Base-by-base conservation (phyloP, 257 asterid species). In the Thymus quinquecostatus region DNA sequence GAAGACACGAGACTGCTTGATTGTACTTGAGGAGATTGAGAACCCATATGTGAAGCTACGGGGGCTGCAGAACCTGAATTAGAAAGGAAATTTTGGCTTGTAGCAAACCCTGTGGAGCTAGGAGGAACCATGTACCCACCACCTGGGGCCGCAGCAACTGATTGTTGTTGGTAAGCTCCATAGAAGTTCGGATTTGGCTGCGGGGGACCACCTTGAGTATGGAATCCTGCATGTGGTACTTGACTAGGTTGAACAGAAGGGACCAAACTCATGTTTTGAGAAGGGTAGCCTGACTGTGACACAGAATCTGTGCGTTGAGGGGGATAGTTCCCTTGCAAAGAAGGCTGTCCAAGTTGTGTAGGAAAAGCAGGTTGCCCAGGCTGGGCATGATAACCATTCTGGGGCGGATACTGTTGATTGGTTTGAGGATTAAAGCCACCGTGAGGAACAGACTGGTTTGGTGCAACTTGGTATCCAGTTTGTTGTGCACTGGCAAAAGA, bases 291-390 rank as follows among this genome's bases (percentile, higher is more conserved):
- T 34, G 77, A 56, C 57, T 81, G 85, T 12, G 82, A 45, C 58
- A 59, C 70, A 34, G 84, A 49, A 41, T 73, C 80, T 12, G 78
- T 67, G 36, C 80, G 63, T 51, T 80, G 87, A 74, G 67, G 83
- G 48, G 83, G 81, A 65, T 86, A 81, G 73, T 70, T 77, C 64
- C 80, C 69, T 43, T 82, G 89, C 71, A 60, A 4, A 28, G 71
- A 66, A 79, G 83, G 78, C 69, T 80, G 90, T 40, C 82, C 85
- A 68, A 79, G 81, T 77, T 88, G 96, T 78, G 82, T 72, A 60
- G 87, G 82, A 77, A 76, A 85, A 68, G 77, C 71, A 60, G 82
- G 62, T 56, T 76, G 89, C 54, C 74, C 82, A 4, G 74, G 72
- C 59, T 77, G 86, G 38, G 81, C 14, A 60, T 77, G 83, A 75